Evolutionary conservation across 768 basidiomycete genomes (phyloP).

Genomic region (Tricholoma flavovirens): DNA sequence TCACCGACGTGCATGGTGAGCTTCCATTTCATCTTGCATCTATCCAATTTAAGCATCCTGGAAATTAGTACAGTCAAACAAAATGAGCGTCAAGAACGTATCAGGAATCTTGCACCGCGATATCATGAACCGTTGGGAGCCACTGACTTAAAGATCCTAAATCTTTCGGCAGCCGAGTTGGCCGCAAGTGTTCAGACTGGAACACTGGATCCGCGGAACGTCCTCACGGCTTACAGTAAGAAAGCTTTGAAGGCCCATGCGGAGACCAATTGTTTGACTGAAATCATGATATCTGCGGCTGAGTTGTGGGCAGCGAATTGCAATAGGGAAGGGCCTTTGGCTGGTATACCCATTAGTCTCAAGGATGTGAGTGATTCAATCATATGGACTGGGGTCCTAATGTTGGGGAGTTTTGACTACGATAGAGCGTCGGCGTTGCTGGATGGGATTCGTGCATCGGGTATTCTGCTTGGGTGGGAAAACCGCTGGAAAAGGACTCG

Average conservation of each 20-base stretch:
- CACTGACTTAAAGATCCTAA: slow-evolving; percentile 25
- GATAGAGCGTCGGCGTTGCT: slow-evolving; percentile 42
- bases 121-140: slow-evolving; percentile 26
- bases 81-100: slow-evolving; percentile 27
- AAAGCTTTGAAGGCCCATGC: slow-evolving; percentile 39
- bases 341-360: slow-evolving; percentile 50
- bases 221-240: slow-evolving; percentile 41
- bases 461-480: slow-evolving; percentile 45
- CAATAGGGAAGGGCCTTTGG: slow-evolving; percentile 33
- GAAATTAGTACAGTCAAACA: slow-evolving; percentile 28
- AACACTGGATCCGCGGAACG: slow-evolving; percentile 22
- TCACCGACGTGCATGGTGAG: slow-evolving; percentile 32
- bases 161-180: slow-evolving; percentile 23
- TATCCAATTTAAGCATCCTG: not conserved
- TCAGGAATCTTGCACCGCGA: slow-evolving; percentile 22
- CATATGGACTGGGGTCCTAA: slow-evolving; percentile 2
- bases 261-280: slow-evolving; percentile 52
- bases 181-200: slow-evolving; percentile 27
- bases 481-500: slow-evolving; percentile 41
- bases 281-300: slow-evolving; percentile 43
- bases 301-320: slow-evolving; percentile 27
- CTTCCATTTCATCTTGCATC: not conserved
- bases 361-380: slow-evolving; percentile 33
- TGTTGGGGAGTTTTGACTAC: slow-evolving; percentile 8
- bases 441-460: slow-evolving; percentile 58